Conservation (phyloP, 768 basidiomycete genomes). For the Candolleomyces efflorescens region DNA sequence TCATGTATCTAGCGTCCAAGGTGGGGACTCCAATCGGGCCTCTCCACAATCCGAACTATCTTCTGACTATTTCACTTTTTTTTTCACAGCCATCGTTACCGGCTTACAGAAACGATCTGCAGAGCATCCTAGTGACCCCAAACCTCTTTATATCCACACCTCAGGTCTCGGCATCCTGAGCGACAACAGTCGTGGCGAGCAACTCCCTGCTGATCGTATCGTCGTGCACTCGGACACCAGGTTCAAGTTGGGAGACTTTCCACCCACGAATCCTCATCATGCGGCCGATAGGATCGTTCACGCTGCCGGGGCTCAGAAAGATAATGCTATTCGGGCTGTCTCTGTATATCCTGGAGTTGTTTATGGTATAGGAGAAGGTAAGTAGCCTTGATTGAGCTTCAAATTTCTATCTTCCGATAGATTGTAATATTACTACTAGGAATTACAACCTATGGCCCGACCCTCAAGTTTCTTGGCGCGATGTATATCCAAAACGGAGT, state of each 20-base stretch:
- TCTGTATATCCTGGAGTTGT: constrained; percentile 39
- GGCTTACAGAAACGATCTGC: not conserved
- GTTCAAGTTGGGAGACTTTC: constrained; percentile 27
- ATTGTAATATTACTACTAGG: not conserved
- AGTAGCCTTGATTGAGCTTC: not conserved
- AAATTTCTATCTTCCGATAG: not conserved
- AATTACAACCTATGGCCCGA: not conserved
- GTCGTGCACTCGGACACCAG: constrained; percentile 34
- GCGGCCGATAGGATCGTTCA: constrained; percentile 27
- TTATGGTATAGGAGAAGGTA: constrained; percentile 39
- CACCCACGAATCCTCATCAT: constrained; percentile 16
- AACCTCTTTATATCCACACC: constrained; percentile 40
- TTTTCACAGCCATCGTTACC: not conserved
- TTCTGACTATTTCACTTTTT: no score
- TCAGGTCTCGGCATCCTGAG: constrained; percentile 37
- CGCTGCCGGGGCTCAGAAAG: constrained; percentile 34
- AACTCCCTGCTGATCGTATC: constrained; percentile 21
- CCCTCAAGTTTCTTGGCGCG: not conserved
- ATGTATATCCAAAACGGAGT: constrained; percentile 26
- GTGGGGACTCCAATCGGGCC: constrained; percentile 17
- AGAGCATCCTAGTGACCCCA: constrained; percentile 17
- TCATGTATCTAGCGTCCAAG: constrained; percentile 27
- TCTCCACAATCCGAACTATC: not conserved
- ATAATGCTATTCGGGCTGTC: constrained; percentile 39
- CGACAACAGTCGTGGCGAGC: constrained; percentile 37